These are phyloP conservation scores for Acer negundo DNA, from an alignment of 345 rosid genomes.

Conservation along the genomic window DNA sequence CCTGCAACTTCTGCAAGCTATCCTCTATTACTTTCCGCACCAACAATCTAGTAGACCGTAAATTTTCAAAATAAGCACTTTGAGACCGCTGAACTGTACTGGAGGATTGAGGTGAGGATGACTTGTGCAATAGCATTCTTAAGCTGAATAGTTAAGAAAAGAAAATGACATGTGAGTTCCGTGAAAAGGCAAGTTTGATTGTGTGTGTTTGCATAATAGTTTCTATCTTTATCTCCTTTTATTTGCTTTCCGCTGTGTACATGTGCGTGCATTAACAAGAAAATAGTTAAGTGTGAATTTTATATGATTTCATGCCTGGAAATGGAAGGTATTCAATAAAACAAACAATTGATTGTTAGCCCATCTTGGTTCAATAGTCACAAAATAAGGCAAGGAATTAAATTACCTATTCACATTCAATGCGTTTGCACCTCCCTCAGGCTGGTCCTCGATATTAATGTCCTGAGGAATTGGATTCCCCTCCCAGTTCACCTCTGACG, in stretches of 20 bases:
- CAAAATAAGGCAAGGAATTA: constrained; percentile 9
- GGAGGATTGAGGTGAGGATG: constrained; percentile 48
- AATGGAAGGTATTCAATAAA: constrained; percentile 14
- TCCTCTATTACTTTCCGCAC: constrained; percentile 74
- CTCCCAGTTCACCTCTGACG: constrained; percentile 54
- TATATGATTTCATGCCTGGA: neutral
- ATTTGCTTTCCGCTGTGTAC: neutral
- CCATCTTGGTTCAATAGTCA: constrained; percentile 11
- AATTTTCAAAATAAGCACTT: constrained; percentile 60
- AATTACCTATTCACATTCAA: constrained; percentile 84
- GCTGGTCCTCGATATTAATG: constrained; percentile 79
- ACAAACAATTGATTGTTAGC: neutral
- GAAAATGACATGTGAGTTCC: neutral
- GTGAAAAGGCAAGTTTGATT: neutral
- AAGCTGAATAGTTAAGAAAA: constrained; percentile 55
- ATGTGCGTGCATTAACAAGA: neutral
- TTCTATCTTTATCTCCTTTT: neutral
- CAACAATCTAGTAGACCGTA: constrained; percentile 52
- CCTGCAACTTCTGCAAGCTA: constrained; percentile 73
- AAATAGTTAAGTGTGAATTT: neutral
- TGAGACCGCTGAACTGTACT: constrained; percentile 57
- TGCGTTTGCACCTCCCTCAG: constrained; percentile 92
- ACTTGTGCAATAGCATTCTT: constrained; percentile 82
- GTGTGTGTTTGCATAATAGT: constrained; percentile 5
- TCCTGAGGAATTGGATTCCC: constrained; percentile 53